Evolutionary conservation across 805 yeast genomes (phyloP).

Genomic region (Saturnispora diversa): DNA sequence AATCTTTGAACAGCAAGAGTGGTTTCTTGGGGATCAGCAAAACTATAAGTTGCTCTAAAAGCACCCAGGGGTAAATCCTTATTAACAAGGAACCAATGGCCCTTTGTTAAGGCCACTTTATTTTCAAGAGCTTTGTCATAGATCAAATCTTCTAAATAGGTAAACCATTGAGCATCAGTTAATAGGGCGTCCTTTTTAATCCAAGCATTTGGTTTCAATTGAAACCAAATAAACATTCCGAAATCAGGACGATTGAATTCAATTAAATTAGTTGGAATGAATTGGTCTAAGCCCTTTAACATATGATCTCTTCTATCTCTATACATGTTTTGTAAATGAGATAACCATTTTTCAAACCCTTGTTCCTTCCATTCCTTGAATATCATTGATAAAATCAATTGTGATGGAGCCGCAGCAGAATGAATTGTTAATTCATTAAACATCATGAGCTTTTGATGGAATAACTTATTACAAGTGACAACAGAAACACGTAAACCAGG

Average conservation of each 20-base stretch:
- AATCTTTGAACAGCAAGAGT: constrained; percentile 23
- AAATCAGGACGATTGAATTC: constrained; percentile 36
- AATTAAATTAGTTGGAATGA: constrained; percentile 39
- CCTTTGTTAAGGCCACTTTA: constrained; percentile 27
- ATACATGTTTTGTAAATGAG: constrained; percentile 52
- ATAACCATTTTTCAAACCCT: constrained; percentile 71
- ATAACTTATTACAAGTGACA: constrained; percentile 53
- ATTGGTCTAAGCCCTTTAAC: constrained; percentile 40
- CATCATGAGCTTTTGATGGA: constrained; percentile 46
- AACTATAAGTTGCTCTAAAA: constrained; percentile 29
- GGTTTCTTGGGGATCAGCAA: constrained; percentile 23
- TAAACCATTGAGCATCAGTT: constrained; percentile 27
- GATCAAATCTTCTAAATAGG: constrained; percentile 26
- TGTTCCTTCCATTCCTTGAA: constrained; percentile 48
- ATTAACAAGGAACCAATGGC: constrained; percentile 30
- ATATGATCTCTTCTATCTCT: constrained; percentile 54
- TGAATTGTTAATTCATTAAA: constrained; percentile 67
- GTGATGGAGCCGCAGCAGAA: constrained; percentile 67
- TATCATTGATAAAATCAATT: constrained; percentile 48
- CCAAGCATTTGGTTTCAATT: constrained; percentile 33
- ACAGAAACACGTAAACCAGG: constrained; percentile 75
- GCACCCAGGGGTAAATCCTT: constrained; percentile 18
- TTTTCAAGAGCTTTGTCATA: constrained; percentile 20
- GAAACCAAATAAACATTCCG: constrained; percentile 39
- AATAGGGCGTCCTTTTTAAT: constrained; percentile 33